phyloP scores from a whole-genome alignment of 257 asterid species.

The Ilex aquifolium region DNA sequence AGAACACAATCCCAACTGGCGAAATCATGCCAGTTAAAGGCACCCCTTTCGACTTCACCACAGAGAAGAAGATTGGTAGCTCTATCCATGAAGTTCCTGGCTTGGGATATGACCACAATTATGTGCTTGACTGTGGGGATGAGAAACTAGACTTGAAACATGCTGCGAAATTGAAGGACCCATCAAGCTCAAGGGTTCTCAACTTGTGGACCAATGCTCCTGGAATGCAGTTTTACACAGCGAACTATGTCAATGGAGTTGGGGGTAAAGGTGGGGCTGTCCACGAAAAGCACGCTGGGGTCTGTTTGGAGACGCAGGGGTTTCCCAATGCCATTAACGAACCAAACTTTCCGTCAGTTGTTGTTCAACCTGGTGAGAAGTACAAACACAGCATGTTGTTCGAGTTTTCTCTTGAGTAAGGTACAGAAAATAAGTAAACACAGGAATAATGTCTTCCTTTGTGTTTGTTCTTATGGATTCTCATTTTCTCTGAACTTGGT shows the following conservation, averaged over 20 bases:
- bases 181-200: constrained; percentile 70
- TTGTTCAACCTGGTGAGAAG: constrained; percentile 77
- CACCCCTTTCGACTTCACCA: constrained; percentile 84
- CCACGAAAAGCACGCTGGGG: constrained; percentile 70
- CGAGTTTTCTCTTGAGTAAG: constrained; percentile 65
- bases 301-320: constrained; percentile 92
- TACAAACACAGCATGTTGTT: constrained; percentile 78
- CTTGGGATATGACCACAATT: constrained; percentile 88
- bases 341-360: constrained; percentile 65
- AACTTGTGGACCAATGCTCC: constrained; percentile 90
- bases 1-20: constrained; percentile 75
- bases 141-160: constrained; percentile 66
- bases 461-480: too few relatives aligned
- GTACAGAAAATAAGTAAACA: constrained; percentile 6
- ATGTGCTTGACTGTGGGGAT: constrained; percentile 70
- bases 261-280: constrained; percentile 78
- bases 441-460: constrained; percentile 3
- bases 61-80: constrained; percentile 59
- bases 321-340: constrained; percentile 87
- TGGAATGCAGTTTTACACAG: constrained; percentile 95
- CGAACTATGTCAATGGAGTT: constrained; percentile 67
- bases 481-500: too few relatives aligned
- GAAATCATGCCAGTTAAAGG: constrained; percentile 69
- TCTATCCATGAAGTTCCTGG: constrained; percentile 67
- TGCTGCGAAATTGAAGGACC: constrained; percentile 78